These are phyloP conservation scores for Eucalyptus erythrocorys DNA, from an alignment of 345 rosid genomes.

Conservation along the genomic window DNA sequence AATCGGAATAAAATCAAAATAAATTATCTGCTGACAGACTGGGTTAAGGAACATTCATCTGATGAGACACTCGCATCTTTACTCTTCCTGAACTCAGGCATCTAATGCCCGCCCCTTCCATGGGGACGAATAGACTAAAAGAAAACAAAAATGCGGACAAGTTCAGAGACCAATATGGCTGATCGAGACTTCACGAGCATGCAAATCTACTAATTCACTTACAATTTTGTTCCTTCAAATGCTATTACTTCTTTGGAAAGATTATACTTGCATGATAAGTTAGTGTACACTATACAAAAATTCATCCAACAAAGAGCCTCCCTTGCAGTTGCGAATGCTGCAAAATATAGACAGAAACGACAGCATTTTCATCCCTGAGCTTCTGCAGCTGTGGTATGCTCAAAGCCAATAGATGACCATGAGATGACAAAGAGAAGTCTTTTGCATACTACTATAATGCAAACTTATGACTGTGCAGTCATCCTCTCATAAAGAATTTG, in stretches of 20 bases:
- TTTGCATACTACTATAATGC: neutral
- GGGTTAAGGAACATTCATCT: neutral
- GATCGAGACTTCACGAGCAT: neutral
- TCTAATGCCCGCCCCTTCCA: neutral
- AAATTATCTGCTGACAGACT: neutral
- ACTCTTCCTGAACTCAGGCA: neutral
- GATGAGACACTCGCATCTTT: neutral
- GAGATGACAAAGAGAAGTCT: neutral
- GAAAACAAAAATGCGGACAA: neutral
- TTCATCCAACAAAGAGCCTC: neutral
- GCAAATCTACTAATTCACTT: too few relatives aligned
- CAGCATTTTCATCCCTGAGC: neutral
- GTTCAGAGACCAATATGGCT: neutral
- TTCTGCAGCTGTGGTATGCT: neutral
- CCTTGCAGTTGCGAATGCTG: neutral
- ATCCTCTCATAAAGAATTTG: conserved; percentile 10
- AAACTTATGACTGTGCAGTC: neutral
- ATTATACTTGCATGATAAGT: neutral
- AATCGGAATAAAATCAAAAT: neutral
- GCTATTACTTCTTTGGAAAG: too few relatives aligned
- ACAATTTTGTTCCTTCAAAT: too few relatives aligned
- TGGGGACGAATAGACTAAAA: neutral
- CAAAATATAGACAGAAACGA: neutral
- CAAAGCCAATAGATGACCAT: neutral
- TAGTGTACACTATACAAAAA: neutral